These are phyloP conservation scores for Magnaporthiopsis incrustans DNA, from an alignment of 2,329 filamentous ascomycete species.

Conservation along the genomic window DNA sequence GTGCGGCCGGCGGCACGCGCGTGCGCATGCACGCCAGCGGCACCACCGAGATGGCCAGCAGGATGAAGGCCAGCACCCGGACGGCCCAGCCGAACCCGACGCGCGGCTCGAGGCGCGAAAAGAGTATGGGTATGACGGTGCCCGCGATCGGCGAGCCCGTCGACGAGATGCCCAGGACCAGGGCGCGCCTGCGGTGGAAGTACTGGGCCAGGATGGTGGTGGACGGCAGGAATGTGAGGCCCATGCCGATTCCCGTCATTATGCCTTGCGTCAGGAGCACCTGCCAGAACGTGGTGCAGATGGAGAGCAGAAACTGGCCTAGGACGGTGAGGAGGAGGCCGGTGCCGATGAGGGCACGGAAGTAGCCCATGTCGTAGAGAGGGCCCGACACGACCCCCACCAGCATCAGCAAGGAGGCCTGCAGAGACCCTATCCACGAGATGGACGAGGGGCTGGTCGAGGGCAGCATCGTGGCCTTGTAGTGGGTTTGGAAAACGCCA, in stretches of 20 bases:
- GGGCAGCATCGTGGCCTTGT: constrained; percentile 26
- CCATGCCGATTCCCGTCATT: constrained; percentile 29
- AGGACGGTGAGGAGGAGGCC: constrained; percentile 28
- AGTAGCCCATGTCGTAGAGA: constrained; percentile 34
- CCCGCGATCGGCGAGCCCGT: constrained; percentile 31
- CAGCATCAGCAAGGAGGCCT: constrained; percentile 32
- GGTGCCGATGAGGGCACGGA: constrained; percentile 24
- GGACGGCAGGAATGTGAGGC: constrained; percentile 26
- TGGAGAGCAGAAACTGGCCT: constrained; percentile 37
- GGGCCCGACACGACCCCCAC: constrained; percentile 32
- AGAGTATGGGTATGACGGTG: constrained; percentile 38
- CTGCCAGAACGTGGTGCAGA: constrained; percentile 36
- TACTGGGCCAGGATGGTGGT: constrained; percentile 31
- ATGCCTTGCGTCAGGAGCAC: constrained; percentile 30
- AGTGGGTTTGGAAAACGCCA: constrained; percentile 38
- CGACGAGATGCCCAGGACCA: constrained; percentile 24
- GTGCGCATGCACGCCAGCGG: constrained; percentile 31
- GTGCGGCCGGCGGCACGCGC: constrained; percentile 12
- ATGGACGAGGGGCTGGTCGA: constrained; percentile 28
- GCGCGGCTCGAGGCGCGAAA: constrained; percentile 21
- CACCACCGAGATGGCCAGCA: constrained; percentile 30
- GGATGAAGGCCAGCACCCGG: constrained; percentile 42
- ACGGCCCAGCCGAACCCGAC: constrained; percentile 33
- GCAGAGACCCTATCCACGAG: constrained; percentile 37
- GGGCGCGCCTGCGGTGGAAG: constrained; percentile 25